Evolutionary conservation across 768 basidiomycete genomes (phyloP).

Genomic region (Dacryopinax primogenitus): DNA sequence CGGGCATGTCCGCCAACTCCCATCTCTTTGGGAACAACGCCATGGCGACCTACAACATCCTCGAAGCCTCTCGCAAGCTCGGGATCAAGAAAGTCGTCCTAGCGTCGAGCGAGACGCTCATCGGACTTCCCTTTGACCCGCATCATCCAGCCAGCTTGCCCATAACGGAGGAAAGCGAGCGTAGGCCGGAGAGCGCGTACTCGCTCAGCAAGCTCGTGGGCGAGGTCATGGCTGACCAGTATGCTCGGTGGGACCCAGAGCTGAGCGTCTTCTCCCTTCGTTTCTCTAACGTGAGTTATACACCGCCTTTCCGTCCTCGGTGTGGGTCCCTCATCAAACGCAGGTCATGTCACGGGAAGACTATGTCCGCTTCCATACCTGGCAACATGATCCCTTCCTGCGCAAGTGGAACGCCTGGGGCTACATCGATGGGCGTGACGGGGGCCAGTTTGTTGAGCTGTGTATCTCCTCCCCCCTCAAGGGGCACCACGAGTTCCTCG

Average conservation of each 20-base stretch:
- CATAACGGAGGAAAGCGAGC: slow-evolving; percentile 19
- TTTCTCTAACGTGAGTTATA: slow-evolving; percentile 15
- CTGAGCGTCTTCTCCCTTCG: slow-evolving; percentile 19
- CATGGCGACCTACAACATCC: slow-evolving; percentile 21
- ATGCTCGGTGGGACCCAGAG: slow-evolving; percentile 20
- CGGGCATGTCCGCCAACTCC: slow-evolving; percentile 14
- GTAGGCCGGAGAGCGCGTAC: slow-evolving; percentile 19
- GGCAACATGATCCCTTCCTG: slow-evolving; percentile 17
- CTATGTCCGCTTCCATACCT: slow-evolving; percentile 16
- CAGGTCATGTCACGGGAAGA: slow-evolving; percentile 18
- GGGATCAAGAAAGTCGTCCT: slow-evolving; percentile 20
- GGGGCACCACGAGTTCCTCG: slow-evolving; percentile 20
- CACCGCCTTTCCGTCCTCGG: too few relatives aligned
- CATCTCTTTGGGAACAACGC: slow-evolving; percentile 16
- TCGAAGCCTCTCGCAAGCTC: slow-evolving; percentile 21
- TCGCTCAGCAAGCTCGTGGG: slow-evolving; percentile 20
- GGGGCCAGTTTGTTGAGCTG: slow-evolving; percentile 15
- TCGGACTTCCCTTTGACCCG: slow-evolving; percentile 20
- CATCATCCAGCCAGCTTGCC: slow-evolving; percentile 17
- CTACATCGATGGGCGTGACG: slow-evolving; percentile 20
- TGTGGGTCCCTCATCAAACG: background rate
- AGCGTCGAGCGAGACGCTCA: slow-evolving; percentile 20
- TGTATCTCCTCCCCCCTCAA: slow-evolving; percentile 15
- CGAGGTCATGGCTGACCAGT: slow-evolving; percentile 21
- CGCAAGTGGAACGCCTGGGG: slow-evolving; percentile 19